Base-by-base conservation (phyloP, 108 stramenopile genomes). In the Nitzschia sp. region DNA sequence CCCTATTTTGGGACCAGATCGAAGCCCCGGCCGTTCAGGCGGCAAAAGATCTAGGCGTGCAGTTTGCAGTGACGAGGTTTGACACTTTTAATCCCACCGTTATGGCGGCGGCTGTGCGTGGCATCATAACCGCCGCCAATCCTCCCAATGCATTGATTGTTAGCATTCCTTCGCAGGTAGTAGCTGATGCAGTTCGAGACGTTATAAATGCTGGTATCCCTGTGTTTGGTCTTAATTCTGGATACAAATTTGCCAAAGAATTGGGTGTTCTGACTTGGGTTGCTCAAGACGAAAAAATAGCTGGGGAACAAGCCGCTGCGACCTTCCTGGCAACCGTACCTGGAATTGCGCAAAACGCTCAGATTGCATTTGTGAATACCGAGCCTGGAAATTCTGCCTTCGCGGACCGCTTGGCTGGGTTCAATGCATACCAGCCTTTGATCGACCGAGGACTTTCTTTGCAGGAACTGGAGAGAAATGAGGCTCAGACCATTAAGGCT, bases 101-200 rank as follows among this genome's bases (percentile, higher is more conserved):
- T 21, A 62, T 62, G 60, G 60, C 60, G 4, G 38, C 33, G 17
- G 35, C 30, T 6, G 33, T 54, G 8, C 15, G 29, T 9, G 16
- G n/a, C 25, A 30, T 58, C 25, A 58, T 58, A 17, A 11, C 38
- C 33, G 19, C 69, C 6, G 45, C 25, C 16, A 29, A n/a, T 16
- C 23, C 16, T 16, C 45, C 62, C 5, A 23, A 71, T 29, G 69
- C 69, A 11, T 53, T 71, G 48, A 71, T 71, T 63, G 60, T 62
- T 0, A 48, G 21, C 26, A 71, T 71, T 35, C 60, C 60, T 9
- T 28, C 8, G 6, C 26, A 19, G 4, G 36, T 26, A 11, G 69
- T 71, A 19, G 16, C 44, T 5, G 45, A 61, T 15, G 69, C 69
- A 8, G 69, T 63, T 23, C n/a, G 31, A 22, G 27, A 22, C 8